Evolutionary conservation across 768 basidiomycete species (phyloP).

Genomic region (Lentinula lateritia): DNA sequence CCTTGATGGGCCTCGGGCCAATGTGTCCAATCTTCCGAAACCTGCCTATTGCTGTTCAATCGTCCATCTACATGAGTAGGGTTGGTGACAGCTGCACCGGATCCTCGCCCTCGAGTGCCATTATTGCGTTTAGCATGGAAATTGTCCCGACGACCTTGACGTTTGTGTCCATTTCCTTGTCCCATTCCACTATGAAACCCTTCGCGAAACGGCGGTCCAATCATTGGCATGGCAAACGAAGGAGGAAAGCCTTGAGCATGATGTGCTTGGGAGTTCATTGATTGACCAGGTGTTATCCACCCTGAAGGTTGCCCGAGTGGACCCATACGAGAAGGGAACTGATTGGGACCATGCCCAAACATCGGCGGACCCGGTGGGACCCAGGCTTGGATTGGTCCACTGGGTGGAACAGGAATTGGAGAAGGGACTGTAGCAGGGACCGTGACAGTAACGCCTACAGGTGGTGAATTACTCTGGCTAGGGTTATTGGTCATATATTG

Average conservation of each 20-base stretch:
- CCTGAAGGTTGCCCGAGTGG: background rate
- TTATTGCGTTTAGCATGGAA: background rate
- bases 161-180: background rate
- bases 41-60: background rate
- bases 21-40: background rate
- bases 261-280: background rate
- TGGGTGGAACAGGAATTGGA: background rate
- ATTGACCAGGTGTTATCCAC: background rate
- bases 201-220: constrained; percentile 1
- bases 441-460: background rate
- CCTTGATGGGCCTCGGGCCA: background rate
- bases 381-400: background rate
- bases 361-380: background rate
- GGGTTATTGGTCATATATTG: constrained; percentile 53
- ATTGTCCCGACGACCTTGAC: background rate
- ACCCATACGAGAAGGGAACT: background rate
- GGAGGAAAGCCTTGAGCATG: background rate
- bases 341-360: background rate
- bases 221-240: background rate
- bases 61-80: background rate
- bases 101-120: background rate
- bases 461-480: background rate
- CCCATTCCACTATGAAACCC: background rate
- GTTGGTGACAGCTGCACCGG: background rate
- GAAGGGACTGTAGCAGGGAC: background rate